Percentiles rank a stretch among this genome's conserved stretches.
phyloP scores from a whole-genome alignment of 345 rosid genomes.

The Syzygium jambos region DNA sequence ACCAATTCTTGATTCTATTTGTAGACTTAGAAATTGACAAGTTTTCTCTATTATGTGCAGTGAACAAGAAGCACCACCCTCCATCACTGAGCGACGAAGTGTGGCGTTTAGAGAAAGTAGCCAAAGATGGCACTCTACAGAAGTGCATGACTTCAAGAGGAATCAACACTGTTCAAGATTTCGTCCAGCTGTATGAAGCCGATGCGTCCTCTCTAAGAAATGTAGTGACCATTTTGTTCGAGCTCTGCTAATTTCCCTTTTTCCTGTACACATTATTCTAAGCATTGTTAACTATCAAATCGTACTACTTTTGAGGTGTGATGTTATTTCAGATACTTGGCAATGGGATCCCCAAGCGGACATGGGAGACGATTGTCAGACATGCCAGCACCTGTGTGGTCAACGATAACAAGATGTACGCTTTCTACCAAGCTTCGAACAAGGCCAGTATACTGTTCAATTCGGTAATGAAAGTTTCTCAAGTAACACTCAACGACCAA shows the following conservation, averaged over 20 bases:
- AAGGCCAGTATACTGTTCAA: slow-evolving; percentile 34
- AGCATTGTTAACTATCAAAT: not conserved
- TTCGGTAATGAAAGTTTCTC: slow-evolving; percentile 33
- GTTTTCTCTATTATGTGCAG: slow-evolving; percentile 1
- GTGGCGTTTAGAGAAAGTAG: slow-evolving; percentile 35
- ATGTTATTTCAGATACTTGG: slow-evolving; percentile 32
- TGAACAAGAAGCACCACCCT: slow-evolving; percentile 32
- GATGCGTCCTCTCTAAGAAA: slow-evolving; percentile 10
- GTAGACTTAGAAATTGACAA: not conserved
- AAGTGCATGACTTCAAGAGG: slow-evolving; percentile 7
- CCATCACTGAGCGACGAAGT: slow-evolving; percentile 20
- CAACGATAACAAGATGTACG: slow-evolving; percentile 32
- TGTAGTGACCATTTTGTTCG: slow-evolving; percentile 23
- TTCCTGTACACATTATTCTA: not conserved
- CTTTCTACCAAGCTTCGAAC: slow-evolving; percentile 16
- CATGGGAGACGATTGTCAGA: slow-evolving; percentile 43
- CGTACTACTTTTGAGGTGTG: not conserved
- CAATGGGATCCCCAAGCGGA: slow-evolving; percentile 26
- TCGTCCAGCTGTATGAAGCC: slow-evolving; percentile 6
- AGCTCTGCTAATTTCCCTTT: not conserved
- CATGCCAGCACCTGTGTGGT: slow-evolving; percentile 55
- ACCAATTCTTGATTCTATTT: not conserved
- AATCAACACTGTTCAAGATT: slow-evolving; percentile 12
- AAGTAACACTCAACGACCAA: slow-evolving; percentile 28
- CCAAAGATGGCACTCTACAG: slow-evolving; percentile 23